Evolutionary conservation across 495 filamentous ascomycete genomes (phyloP).

Genomic region (Penicillium manginii): DNA sequence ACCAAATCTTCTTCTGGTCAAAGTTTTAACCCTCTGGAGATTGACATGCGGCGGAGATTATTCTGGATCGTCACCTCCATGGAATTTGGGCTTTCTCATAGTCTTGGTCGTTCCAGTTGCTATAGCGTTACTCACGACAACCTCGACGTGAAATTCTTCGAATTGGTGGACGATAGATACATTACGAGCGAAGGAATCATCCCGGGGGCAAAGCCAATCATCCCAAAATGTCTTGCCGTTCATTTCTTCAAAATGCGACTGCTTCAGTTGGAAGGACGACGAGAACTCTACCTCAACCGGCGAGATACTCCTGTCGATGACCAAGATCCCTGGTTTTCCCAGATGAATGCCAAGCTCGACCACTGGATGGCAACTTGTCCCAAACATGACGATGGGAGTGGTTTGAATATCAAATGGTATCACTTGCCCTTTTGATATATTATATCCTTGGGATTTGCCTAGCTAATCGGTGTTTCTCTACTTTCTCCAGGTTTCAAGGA

Average conservation of each 20-base stretch:
- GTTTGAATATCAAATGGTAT: conserved; percentile 67
- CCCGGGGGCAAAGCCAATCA: conserved; percentile 62
- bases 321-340: conserved; percentile 78
- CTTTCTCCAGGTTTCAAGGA: conserved; percentile 65
- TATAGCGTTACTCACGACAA: conserved; percentile 79
- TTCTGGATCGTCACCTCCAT: conserved; percentile 85
- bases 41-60: conserved; percentile 86
- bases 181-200: conserved; percentile 80
- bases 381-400: conserved; percentile 63
- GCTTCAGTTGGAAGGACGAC: conserved; percentile 82
- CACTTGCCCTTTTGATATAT: background rate
- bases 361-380: conserved; percentile 70
- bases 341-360: conserved; percentile 77
- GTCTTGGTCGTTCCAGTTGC: conserved; percentile 79
- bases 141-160: conserved; percentile 81
- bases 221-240: conserved; percentile 83
- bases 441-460: background rate
- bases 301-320: conserved; percentile 72
- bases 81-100: conserved; percentile 86
- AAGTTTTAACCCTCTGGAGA: conserved; percentile 62
- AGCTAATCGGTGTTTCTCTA: conserved; percentile 16
- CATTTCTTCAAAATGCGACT: conserved; percentile 93
- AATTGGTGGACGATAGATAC: conserved; percentile 73
- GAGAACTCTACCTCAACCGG: conserved; percentile 81
- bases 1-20: conserved; percentile 52